Conservation (phyloP, 75 land plant genomes). For the Isoetes taiwanensis region DNA sequence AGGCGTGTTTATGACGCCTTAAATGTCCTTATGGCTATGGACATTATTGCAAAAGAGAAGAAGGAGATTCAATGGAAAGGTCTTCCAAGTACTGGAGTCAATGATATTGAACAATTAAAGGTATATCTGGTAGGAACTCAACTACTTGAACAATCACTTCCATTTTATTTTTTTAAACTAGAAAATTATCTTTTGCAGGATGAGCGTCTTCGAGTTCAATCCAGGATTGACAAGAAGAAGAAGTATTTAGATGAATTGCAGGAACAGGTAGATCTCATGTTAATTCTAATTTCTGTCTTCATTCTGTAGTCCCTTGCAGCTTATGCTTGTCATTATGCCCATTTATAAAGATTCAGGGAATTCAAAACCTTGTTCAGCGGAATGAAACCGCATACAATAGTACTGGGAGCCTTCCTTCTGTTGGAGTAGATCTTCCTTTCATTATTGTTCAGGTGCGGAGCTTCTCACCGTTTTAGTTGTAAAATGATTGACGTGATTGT, state of each 20-base stretch:
- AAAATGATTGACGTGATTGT: too few relatives aligned
- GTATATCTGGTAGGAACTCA: too few relatives aligned
- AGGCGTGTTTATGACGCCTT: conserved; percentile 97
- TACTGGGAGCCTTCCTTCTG: conserved; percentile 54
- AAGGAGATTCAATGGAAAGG: conserved; percentile 99
- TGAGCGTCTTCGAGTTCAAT: conserved; percentile 51
- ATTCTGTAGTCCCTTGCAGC: too few relatives aligned
- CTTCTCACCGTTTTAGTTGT: too few relatives aligned
- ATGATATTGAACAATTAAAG: conserved; percentile 85
- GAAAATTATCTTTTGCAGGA: conserved; percentile 53
- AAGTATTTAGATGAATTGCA: conserved; percentile 79
- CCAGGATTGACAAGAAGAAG: conserved; percentile 76
- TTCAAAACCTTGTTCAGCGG: conserved; percentile 68
- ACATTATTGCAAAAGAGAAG: conserved; percentile 97
- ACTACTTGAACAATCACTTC: too few relatives aligned
- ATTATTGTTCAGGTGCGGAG: conserved; percentile 80
- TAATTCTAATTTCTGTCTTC: too few relatives aligned
- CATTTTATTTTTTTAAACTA: too few relatives aligned
- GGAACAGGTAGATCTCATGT: conserved; percentile 49
- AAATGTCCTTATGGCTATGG: conserved; percentile 99
- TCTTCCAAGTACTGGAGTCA: conserved; percentile 67
- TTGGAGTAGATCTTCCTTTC: conserved; percentile 83
- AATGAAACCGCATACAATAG: conserved; percentile 56
- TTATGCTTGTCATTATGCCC: not conserved
- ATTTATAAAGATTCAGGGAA: conserved; percentile 48